Evolutionary conservation across 179 eudicot genomes (phyloP).

Genomic region (Pouteria campechiana): DNA sequence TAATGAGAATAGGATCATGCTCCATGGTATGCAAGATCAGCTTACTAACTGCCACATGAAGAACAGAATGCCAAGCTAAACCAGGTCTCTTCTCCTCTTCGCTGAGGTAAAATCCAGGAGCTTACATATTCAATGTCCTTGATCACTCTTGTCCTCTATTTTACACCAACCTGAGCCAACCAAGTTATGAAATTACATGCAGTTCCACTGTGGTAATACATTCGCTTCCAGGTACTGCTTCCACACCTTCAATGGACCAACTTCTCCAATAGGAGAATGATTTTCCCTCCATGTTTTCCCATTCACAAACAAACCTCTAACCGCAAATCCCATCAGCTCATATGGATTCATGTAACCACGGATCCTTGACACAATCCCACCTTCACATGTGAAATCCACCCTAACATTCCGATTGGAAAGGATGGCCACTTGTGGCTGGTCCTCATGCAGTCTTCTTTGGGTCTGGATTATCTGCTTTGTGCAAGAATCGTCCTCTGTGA

Average conservation of each 20-base stretch:
- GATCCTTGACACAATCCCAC: constrained; percentile 44
- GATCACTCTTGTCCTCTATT: background rate
- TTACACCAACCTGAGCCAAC: background rate
- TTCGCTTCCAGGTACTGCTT: constrained; percentile 31
- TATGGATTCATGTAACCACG: constrained; percentile 35
- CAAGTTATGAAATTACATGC: background rate
- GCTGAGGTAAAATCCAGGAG: no score
- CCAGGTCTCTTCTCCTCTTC: no score
- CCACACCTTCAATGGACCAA: constrained; percentile 44
- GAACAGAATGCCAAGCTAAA: no score
- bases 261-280: constrained; percentile 4
- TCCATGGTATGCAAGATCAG: no score
- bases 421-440: constrained; percentile 10
- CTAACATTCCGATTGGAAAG: constrained; percentile 9
- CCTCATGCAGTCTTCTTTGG: constrained; percentile 2
- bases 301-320: constrained; percentile 36
- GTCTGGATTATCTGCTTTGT: constrained; percentile 1
- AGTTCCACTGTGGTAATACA: constrained; percentile 9
- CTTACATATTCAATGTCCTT: no score
- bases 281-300: constrained; percentile 7
- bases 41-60: no score
- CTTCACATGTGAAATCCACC: constrained; percentile 17
- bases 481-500: constrained; percentile 9
- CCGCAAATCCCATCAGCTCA: constrained; percentile 60
- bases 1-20: no score